Base-by-base conservation (phyloP, 495 filamentous ascomycete genomes). In the Aspergillus egyptiacus region DNA sequence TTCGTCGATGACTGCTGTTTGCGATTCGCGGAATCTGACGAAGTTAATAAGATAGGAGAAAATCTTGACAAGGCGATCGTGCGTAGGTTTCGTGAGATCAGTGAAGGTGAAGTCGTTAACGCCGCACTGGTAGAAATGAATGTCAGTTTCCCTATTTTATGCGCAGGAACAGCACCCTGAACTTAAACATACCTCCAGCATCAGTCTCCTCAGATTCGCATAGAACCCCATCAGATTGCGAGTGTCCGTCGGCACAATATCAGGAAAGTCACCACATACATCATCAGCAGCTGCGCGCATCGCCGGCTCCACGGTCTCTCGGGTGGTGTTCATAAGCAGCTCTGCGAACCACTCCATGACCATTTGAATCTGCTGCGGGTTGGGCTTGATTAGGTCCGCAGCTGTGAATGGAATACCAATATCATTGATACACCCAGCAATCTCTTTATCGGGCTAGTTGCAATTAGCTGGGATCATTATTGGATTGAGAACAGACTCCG, bases 31-130 rank as follows among this genome's bases (percentile, higher is more conserved):
- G 69, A 96, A 98, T 39, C 93, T 80, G 41, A 96, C 89, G 67
- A 98, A 98, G 68, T 98, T 98, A 68, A 98, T 97, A 43, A 97
- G 75, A 61, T 96, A 96, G 22, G 86, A 91, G 59, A 97, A 90
- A 50, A 96, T 90, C 67, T 87, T 89, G 50, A 87, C 83, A 5
- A 98, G 78, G 43, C 93, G 84, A 44, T 83, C 83, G 59, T 88
- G 86, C 10, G 89, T 94, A 19, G 93, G 93, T 67, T 84, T 87
- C 53, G 87, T 86, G 5, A 98, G 66, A 60, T 98, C 93, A 23
- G 80, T 79, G 67, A 97, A 95, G 13, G 82, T 89, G 59, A 98
- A 96, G 64, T 98, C 93, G 50, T 81, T 82, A 52, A 98, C 86
- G 32, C 88, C 87, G 62, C 93, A 96, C 72, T 83, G 25, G 38